Percentiles rank a stretch among this genome's conserved stretches.
Evolutionary conservation across 441 rosid genomes (phyloP).

Genomic region (Arabidopsis hybrid): DNA sequence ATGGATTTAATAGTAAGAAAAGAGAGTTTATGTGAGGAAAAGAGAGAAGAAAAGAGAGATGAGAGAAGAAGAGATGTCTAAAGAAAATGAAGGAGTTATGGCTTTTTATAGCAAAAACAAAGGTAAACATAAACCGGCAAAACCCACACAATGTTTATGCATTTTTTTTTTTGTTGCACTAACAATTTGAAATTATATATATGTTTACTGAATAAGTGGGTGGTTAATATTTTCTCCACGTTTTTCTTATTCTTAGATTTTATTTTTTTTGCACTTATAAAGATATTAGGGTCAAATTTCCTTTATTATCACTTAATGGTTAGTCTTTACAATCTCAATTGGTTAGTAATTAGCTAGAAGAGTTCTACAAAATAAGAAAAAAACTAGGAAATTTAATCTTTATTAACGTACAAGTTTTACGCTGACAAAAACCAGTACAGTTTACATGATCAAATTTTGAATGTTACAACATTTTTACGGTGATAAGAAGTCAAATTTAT

Average conservation of each 20-base stretch:
- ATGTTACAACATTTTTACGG: not conserved
- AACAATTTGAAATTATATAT: conserved; percentile 17
- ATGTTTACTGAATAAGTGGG: conserved; percentile 23
- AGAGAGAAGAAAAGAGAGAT: not conserved
- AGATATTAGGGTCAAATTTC: conserved; percentile 1
- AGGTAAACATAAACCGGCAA: conserved; percentile 30
- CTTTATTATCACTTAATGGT: not conserved
- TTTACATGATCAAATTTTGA: not conserved
- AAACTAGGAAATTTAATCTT: not conserved
- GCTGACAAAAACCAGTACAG: not conserved
- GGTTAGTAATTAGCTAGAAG: not conserved
- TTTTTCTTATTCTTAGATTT: conserved; percentile 25
- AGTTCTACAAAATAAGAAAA: not conserved
- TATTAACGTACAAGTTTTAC: conserved; percentile 7
- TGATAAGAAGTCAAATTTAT: not conserved
- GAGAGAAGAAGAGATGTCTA: conserved; percentile 26
- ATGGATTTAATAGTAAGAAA: not conserved
- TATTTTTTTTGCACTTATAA: not conserved
- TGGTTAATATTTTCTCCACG: conserved; percentile 22
- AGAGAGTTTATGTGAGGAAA: conserved; percentile 17
- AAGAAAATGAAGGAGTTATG: conserved; percentile 22
- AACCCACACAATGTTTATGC: conserved; percentile 34
- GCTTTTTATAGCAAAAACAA: conserved; percentile 46
- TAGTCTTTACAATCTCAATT: not conserved
- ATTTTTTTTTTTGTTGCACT: conserved; percentile 18